Evolutionary conservation across 176 grass and related monocot species (phyloP).

Genomic region (Elymus sibiricus): DNA sequence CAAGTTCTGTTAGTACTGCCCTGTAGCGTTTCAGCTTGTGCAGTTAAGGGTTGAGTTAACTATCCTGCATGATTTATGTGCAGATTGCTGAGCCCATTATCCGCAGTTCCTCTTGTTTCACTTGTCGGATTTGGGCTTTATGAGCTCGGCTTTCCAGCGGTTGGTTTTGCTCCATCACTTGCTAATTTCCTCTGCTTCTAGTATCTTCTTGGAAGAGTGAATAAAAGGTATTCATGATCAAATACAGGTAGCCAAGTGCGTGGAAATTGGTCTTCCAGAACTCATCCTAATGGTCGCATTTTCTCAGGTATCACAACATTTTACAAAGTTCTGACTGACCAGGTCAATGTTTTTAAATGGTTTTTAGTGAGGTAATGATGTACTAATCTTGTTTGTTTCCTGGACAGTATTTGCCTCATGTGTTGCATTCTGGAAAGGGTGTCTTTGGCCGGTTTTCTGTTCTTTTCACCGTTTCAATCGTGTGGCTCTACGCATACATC

Average conservation of each 20-base stretch:
- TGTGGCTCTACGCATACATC: conserved; percentile 89
- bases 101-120: conserved; percentile 80
- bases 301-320: conserved; percentile 56
- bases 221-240: background rate
- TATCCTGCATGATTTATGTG: background rate
- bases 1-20: background rate
- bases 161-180: conserved; percentile 35
- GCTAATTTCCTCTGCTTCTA: background rate
- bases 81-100: conserved; percentile 79
- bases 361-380: background rate
- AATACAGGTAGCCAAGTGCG: conserved; percentile 83
- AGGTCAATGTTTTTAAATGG: background rate
- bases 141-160: conserved; percentile 94
- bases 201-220: background rate
- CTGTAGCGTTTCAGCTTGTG: conserved; percentile 9
- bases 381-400: conserved; percentile 3
- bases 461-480: conserved; percentile 76
- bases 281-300: conserved; percentile 66
- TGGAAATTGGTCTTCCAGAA: conserved; percentile 91
- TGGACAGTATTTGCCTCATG: conserved; percentile 68
- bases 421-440: conserved; percentile 42
- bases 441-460: conserved; percentile 66
- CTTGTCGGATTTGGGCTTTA: conserved; percentile 95
- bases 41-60: background rate
- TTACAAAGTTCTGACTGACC: background rate